phyloP scores from a whole-genome alignment of 2,329 filamentous ascomycete species.

The Alternaria sp. region DNA sequence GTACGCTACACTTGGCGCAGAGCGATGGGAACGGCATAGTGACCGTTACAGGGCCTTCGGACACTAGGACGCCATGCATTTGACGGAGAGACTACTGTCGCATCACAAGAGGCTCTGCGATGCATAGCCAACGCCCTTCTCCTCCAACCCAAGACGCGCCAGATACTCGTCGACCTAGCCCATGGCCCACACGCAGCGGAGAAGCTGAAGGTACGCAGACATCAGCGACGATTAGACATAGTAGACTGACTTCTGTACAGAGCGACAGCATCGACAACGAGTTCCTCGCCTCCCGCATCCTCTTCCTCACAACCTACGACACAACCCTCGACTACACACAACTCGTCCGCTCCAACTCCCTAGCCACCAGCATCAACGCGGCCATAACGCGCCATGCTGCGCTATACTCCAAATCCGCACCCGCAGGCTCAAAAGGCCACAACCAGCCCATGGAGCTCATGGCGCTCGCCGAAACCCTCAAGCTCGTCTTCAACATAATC shows the following conservation, averaged over 20 bases:
- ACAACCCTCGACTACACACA: constrained; percentile 70
- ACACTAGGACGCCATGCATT: constrained; percentile 77
- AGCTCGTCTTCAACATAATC: constrained; percentile 87
- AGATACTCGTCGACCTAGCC: constrained; percentile 74
- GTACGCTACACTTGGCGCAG: constrained; percentile 53
- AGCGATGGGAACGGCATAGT: constrained; percentile 8
- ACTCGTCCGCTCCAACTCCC: constrained; percentile 69
- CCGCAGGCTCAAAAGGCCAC: constrained; percentile 33
- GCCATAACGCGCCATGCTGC: constrained; percentile 71
- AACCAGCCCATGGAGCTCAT: constrained; percentile 72
- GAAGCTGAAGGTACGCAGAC: constrained; percentile 64
- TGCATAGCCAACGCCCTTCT: constrained; percentile 87
- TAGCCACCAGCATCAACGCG: constrained; percentile 71
- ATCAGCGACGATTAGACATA: no score
- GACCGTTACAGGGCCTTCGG: constrained; percentile 68
- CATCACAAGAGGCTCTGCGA: constrained; percentile 75
- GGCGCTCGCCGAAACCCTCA: constrained; percentile 83
- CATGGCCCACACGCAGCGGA: constrained; percentile 72
- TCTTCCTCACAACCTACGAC: constrained; percentile 81
- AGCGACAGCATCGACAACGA: constrained; percentile 81
- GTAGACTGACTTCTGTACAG: constrained; percentile 38
- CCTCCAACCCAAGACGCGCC: constrained; percentile 69
- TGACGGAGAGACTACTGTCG: constrained; percentile 63
- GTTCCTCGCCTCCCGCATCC: constrained; percentile 78
- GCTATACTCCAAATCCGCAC: constrained; percentile 48